phyloP scores from a whole-genome alignment of 768 basidiomycete species.

The Kwoniella sp. region DNA sequence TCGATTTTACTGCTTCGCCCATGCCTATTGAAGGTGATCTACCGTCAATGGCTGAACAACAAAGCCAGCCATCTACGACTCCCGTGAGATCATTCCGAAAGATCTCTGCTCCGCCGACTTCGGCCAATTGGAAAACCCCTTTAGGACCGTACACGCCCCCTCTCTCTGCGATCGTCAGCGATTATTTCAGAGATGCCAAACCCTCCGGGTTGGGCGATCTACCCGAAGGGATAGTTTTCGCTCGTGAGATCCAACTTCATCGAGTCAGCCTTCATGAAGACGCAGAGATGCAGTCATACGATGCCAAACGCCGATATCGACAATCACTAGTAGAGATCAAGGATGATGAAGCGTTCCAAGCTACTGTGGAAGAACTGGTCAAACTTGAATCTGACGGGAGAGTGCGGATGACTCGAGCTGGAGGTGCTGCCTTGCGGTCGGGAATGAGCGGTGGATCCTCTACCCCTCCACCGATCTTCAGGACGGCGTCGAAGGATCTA shows the following conservation, averaged over 20 bases:
- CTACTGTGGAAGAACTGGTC: conserved; percentile 28
- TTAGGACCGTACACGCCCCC: conserved; percentile 18
- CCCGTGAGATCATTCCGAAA: conserved; percentile 17
- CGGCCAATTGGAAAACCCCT: conserved; percentile 5
- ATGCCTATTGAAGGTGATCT: neutral
- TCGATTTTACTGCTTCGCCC: neutral
- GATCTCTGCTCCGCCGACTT: neutral
- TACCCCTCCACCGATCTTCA: conserved; percentile 4
- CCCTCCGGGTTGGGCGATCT: neutral
- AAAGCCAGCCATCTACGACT: too few relatives aligned
- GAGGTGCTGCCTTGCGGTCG: conserved; percentile 5
- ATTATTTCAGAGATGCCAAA: conserved; percentile 16
- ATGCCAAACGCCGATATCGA: conserved; percentile 25
- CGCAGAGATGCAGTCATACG: conserved; percentile 12
- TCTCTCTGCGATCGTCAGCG: conserved; percentile 6
- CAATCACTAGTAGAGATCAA: conserved; percentile 42
- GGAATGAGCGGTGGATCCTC: neutral
- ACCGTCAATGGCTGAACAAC: neutral
- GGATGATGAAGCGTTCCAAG: conserved; percentile 44
- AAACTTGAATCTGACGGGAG: conserved; percentile 12
- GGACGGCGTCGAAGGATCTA: conserved; percentile 9
- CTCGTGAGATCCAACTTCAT: conserved; percentile 6
- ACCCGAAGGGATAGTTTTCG: conserved; percentile 3
- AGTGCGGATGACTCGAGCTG: conserved; percentile 10
- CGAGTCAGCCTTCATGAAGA: conserved; percentile 7